Base-by-base conservation (phyloP, 805 yeast genomes). In the Sugiyamaella qingdaonensis region DNA sequence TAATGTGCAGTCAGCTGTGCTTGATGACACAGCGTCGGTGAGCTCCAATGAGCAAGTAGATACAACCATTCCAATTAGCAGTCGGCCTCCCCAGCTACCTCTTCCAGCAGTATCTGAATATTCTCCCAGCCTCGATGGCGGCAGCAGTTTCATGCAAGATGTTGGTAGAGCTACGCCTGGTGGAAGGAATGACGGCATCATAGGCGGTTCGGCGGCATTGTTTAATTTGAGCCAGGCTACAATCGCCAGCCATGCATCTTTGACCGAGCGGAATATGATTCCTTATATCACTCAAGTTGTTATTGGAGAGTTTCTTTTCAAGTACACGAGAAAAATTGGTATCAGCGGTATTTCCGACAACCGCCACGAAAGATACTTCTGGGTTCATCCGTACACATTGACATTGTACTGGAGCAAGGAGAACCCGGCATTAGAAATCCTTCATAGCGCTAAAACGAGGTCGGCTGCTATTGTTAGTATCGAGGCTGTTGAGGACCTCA, bases 361-460 rank as follows among this genome's bases (percentile, higher is more conserved):
- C 41, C 79, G 97, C 55, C 99, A 92, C 65, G 94, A 86, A 64
- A 78, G 97, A 59, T 92, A 81, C 72, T 92, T 92, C 77, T 94
- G 98, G 98, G 81, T 94, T 44, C 96, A 92, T 69, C 98, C 99
- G 2, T 91, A 91, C 68, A 85, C 94, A 8, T 72, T 89, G 73
- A 88, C 96, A 0, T 74, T 92, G 46, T 90, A 88, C 68, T 92
- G 99, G 99, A 84, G 92, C 2, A 77, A 79, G 4, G 76, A 82
- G 10, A 88, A 87, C 63, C 97, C 97, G 0, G 85, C 85, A 0
- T 66, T 86, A 46, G 84, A 86, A 59, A 86, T 89, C 9, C 51
- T 47, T 35, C 55, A 60, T 5, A 29, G 45, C 29, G 81, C 79
- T 32, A 82, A 79, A 62, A 86, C 95, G 2, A 80, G 84, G 60